Evolutionary conservation across 768 basidiomycete genomes (phyloP), one percentile per base, ranked within the genome.

Genomic region (Calocybe cyanea): DNA sequence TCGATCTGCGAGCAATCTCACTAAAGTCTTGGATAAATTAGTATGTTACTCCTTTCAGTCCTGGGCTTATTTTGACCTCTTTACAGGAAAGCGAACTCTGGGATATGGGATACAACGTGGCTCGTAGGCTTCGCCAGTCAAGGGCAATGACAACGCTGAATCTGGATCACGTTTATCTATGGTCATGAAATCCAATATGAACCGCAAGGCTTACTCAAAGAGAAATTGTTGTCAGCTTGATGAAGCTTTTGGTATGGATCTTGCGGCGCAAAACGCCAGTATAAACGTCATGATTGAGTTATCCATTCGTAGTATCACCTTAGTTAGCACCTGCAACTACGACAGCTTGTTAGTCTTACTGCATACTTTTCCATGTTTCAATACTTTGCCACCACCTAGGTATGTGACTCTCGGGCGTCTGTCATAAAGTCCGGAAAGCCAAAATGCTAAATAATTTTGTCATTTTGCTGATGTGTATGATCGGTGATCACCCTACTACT

Each of bases 1-100:
- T 97, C 43, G 94, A 99, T 67, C 90, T 93, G 3, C 77, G 85
- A 8, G 77, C 83, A 7, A 97, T 99, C 54, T 96, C 95, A 7
- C 76, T 97, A 54, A 97, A 97, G 69, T 91, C 87, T 0, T 98
- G 96, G 95, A 90, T 82, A 48, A 92, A 96, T 55, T 96, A 95
- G 91, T 92, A 65, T 54, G 82, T 41, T 15, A 37, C 32, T 33
- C 36, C 39, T 10, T 24, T 17, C 11, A 7, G 44, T 7, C 25
- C 7, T 20, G 11, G 4, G 10, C 32, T 31, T 11, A 36, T 11
- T 30, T 46, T 14, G 25, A 18, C 31, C 43, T 37, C 21, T 13
- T 19, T 28, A 6, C 52, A 91, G 87, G 85, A 92, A 75, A 96
- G 93, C 58, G 93, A 95, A 63, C 80, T 96, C 9, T 97, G 93